These are phyloP conservation scores for Xylariaceae sp. DNA, from an alignment of 2,329 filamentous ascomycete genomes.

Conservation along the genomic window DNA sequence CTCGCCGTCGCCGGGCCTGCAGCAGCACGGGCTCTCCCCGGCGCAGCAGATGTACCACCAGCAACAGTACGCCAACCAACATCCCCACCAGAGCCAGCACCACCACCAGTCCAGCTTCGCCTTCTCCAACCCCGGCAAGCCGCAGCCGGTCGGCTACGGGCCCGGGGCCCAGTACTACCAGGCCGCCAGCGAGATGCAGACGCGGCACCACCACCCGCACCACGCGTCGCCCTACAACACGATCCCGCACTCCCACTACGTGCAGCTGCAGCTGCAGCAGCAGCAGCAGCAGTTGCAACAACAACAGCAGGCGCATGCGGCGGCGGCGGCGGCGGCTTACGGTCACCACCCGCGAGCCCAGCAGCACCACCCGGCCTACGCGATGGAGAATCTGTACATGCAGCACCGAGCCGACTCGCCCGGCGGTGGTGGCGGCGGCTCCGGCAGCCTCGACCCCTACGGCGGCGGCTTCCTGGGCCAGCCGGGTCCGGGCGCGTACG, in stretches of 20 bases:
- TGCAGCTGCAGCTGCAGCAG: constrained; percentile 10
- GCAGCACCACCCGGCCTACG: background rate
- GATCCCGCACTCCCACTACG: constrained; percentile 2
- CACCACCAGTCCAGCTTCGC: constrained; percentile 26
- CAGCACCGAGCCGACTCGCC: background rate
- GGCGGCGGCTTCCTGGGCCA: no score
- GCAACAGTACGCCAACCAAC: constrained; percentile 9
- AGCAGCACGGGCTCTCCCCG: constrained; percentile 9
- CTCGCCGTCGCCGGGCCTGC: constrained; percentile 8
- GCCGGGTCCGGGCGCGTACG: background rate
- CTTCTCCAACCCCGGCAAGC: constrained; percentile 28
- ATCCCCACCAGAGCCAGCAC: constrained; percentile 10
- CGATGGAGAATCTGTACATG: background rate
- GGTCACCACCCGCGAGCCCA: background rate
- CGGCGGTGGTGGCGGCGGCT: no score
- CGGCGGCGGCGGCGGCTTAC: background rate
- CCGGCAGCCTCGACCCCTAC: background rate
- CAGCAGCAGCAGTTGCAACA: constrained; percentile 18
- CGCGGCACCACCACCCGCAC: constrained; percentile 9
- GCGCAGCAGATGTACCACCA: constrained; percentile 7
- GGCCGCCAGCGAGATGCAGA: constrained; percentile 21
- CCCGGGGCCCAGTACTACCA: constrained; percentile 29
- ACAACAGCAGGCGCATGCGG: constrained; percentile 11
- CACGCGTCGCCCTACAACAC: constrained; percentile 9
- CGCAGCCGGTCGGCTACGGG: constrained; percentile 31